A percentile compares a stretch with the other conserved stretches of the same genome.
Evolutionary conservation across 2,329 filamentous ascomycete species (phyloP).

Genomic region (Ceratocystis lukuohia): DNA sequence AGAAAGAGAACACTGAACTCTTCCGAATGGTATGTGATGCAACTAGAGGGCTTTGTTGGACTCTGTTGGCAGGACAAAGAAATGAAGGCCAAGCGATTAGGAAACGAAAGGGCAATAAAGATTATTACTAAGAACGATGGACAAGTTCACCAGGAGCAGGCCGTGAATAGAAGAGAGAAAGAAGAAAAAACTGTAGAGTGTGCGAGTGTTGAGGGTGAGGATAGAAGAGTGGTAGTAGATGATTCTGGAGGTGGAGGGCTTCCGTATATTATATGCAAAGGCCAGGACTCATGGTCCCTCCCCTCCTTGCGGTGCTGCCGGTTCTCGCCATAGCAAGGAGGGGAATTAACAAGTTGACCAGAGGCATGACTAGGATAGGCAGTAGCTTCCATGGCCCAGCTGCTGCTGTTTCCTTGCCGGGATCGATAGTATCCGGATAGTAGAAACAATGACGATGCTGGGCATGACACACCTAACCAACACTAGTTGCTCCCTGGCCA

Average conservation of each 20-base stretch:
- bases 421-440: background rate
- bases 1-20: slow-evolving; percentile 19
- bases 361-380: too few species aligned
- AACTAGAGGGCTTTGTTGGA: background rate
- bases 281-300: background rate
- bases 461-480: background rate
- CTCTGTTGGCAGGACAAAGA: slow-evolving; percentile 6
- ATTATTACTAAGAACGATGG: slow-evolving; percentile 15
- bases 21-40: slow-evolving; percentile 10
- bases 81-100: slow-evolving; percentile 9
- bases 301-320: background rate
- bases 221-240: background rate
- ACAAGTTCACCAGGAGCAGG: slow-evolving; percentile 20
- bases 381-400: background rate
- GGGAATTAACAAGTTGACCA: background rate
- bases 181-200: slow-evolving; percentile 10
- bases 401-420: background rate
- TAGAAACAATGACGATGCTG: slow-evolving; percentile 1
- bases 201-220: slow-evolving; percentile 17
- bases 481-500: background rate
- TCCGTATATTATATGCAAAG: slow-evolving; percentile 4
- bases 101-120: slow-evolving; percentile 18
- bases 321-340: background rate
- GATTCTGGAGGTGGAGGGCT: background rate
- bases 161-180: slow-evolving; percentile 15